Evolutionary conservation across 1,139 yeast species (phyloP), one percentile per base, ranked within the genome.

Genomic region (Suhomyces terraborum): DNA sequence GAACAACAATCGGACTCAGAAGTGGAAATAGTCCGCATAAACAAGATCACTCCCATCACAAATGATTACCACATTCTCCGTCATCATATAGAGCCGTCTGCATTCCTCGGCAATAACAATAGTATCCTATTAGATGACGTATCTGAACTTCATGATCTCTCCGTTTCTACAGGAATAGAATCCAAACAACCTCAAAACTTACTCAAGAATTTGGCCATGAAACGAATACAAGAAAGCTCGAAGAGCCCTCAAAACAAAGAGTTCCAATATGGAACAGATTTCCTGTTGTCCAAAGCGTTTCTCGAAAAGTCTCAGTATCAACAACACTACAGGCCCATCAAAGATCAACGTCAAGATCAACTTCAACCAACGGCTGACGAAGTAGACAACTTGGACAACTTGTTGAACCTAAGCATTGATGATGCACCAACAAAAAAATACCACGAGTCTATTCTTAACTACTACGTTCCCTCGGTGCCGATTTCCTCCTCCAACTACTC

Each of bases 21-120:
- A 17, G 28, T 40, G 6, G 36, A 22, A 18, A 35, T 38, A 20
- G 31, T 36, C 14, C 42, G 33, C 23, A n/a, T 34, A n/a, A 18
- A 24, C 22, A 22, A 17, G 14, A 24, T 36, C 17, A 29, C 20
- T 3, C 34, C 17, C 2, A 29, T 49, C 23, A 48, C 54, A 12
- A 46, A 50, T 20, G 54, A 50, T 32, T 50, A 40, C 25, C 54
- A 51, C 29, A 23, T 49, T 3, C 30, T 49, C n/a, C 43, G 28
- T 13, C 23, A 32, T 20, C 32, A 36, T 19, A 19, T 10, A 8
- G n/a, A 27, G 2, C 9, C 13, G 6, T 10, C 29, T 10, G 37
- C 20, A 6, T 14, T 35, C 3, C 35, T 35, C 34, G n/a, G n/a
- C n/a, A 41, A 47, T 25, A 47, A 49, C 28, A 50, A 51, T 28